Evolutionary conservation across 2,329 filamentous ascomycete species (phyloP), one percentile per base, ranked within the genome.

Genomic region (Pyrenophora tritici-repentis): DNA sequence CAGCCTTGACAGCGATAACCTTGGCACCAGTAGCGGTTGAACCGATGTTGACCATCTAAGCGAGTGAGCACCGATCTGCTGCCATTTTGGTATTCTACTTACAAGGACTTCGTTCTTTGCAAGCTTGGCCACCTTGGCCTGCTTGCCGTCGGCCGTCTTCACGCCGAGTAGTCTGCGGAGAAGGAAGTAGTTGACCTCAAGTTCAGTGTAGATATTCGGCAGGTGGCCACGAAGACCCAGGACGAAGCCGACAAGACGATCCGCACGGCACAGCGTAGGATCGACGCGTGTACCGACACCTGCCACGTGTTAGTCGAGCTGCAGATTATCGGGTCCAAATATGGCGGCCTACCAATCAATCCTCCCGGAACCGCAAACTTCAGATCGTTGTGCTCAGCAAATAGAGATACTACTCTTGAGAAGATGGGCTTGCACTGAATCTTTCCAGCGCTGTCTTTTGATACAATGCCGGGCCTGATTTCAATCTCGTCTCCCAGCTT

Each of bases 401-500:
- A 97, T 65, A 99, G 85, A 4, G 93, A 90, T 47, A 97, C 90
- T 57, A 99, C 90, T 64, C 93, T 86, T 73, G 90, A 95, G 84
- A 92, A 96, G 75, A 99, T 97, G 59, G 94, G 94, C 65, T 90
- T 93, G 85, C 94, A 97, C 79, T 95, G 90, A 55, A 97, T 90
- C 71, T 91, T 88, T 70, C 94, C 95, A 72, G 89, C 87, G 65
- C 95, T 91, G 73, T 97, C 93, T 75, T 94, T 91, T 58, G 90
- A 93, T 59, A 99, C 93, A 70, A 99, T 95, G 83, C 94, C 94
- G n/a, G 94, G 94, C 64, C 94, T 86, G 72, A 99, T 99, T 78
- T 99, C 94, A 64, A 99, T 96, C 81, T 99, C 94, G 70, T 99
- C 94, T 59, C 91, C 91, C 58, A 97, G 83, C 83, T 97, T 97